phyloP scores from a whole-genome alignment of 2,329 filamentous ascomycete genomes.

The Trichoderma atrobrunneum region DNA sequence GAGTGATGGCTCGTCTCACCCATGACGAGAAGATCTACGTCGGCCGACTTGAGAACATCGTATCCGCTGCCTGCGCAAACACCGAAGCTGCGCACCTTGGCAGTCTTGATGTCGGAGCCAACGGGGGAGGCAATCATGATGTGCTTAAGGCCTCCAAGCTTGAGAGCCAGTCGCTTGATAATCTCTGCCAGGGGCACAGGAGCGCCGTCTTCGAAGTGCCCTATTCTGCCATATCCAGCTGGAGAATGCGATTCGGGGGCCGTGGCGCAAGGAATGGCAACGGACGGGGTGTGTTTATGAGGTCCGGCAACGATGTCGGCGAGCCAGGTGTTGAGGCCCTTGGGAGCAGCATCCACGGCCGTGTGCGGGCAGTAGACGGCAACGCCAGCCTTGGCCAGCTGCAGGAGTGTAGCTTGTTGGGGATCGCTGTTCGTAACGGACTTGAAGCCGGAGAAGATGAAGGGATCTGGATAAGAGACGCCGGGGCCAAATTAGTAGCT shows the following conservation, averaged over 20 bases:
- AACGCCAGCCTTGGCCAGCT: constrained; percentile 79
- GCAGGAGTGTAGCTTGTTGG: constrained; percentile 81
- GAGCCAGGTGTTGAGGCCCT: constrained; percentile 91
- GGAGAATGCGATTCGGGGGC: constrained; percentile 44
- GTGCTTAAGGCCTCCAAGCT: constrained; percentile 62
- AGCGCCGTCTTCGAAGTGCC: constrained; percentile 37
- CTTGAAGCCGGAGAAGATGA: constrained; percentile 93
- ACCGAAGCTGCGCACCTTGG: constrained; percentile 65
- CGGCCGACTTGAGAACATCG: constrained; percentile 65
- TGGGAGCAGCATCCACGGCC: constrained; percentile 80
- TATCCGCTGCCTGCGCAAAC: constrained; percentile 90
- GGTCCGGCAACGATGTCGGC: constrained; percentile 73
- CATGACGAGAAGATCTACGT: constrained; percentile 81
- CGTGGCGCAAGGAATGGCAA: constrained; percentile 45
- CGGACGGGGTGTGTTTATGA: constrained; percentile 38
- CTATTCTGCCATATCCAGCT: constrained; percentile 52
- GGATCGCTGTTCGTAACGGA: constrained; percentile 78
- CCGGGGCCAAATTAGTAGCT: not conserved
- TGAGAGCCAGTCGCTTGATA: constrained; percentile 56
- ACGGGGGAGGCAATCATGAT: constrained; percentile 53
- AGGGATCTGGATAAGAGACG: constrained; percentile 66
- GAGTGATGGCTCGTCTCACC: constrained; percentile 95
- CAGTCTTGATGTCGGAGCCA: constrained; percentile 36
- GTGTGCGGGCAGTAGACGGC: constrained; percentile 97
- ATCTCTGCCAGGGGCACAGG: constrained; percentile 43